Evolutionary conservation across 2,329 filamentous ascomycete genomes (phyloP).

Genomic region (Fusarium buxicola): DNA sequence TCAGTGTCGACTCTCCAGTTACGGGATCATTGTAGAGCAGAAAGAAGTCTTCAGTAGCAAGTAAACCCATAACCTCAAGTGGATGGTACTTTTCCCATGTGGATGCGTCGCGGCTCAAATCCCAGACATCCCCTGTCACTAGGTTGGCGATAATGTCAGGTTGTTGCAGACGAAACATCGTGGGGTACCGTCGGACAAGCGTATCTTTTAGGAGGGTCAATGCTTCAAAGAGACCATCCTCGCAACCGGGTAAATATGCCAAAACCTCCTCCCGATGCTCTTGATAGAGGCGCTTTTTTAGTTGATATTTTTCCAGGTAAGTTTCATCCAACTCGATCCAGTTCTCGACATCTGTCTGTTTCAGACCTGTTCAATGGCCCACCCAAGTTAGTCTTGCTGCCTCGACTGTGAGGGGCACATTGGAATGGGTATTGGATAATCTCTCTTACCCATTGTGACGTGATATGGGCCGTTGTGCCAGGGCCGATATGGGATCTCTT

Average conservation of each 20-base stretch:
- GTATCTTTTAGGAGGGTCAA: background rate
- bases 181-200: background rate
- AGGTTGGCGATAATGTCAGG: background rate
- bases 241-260: background rate
- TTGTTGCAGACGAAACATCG: background rate
- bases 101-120: background rate
- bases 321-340: background rate
- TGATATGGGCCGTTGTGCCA: constrained; percentile 1
- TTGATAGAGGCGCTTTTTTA: background rate
- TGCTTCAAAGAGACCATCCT: background rate
- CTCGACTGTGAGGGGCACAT: too few species aligned
- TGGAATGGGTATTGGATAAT: background rate
- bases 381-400: too few species aligned
- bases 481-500: background rate
- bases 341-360: background rate
- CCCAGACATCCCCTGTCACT: background rate
- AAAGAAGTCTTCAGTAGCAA: background rate
- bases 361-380: background rate
- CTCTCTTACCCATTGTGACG: background rate
- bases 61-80: background rate
- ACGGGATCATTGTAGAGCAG: background rate
- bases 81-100: constrained; percentile 1
- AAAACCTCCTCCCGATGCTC: background rate
- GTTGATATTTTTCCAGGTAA: background rate
- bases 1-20: background rate